These are phyloP conservation scores for Thelonectria rubi DNA, from an alignment of 2,329 filamentous ascomycete genomes.

Conservation along the genomic window DNA sequence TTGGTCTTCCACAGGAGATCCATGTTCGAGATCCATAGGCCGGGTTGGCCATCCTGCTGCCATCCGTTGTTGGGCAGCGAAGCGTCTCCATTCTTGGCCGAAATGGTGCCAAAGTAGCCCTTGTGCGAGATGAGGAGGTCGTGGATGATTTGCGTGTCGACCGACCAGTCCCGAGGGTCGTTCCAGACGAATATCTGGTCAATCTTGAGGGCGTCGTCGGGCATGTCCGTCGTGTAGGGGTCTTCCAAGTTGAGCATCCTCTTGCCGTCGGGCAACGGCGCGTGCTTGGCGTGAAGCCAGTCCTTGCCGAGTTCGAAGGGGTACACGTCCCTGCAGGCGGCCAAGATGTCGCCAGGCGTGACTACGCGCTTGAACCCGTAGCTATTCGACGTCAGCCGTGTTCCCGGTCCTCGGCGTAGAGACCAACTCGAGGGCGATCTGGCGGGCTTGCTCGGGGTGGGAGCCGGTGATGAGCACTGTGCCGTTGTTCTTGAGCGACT, in stretches of 20 bases:
- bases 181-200: constrained; percentile 95
- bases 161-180: constrained; percentile 94
- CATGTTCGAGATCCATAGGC: constrained; percentile 87
- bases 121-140: constrained; percentile 82
- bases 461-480: constrained; percentile 81
- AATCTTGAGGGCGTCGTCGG: constrained; percentile 70
- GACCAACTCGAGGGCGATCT: constrained; percentile 73
- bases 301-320: constrained; percentile 71
- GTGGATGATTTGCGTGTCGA: constrained; percentile 84
- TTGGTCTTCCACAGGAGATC: constrained; percentile 90
- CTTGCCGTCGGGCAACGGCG: constrained; percentile 47
- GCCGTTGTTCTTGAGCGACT: constrained; percentile 47
- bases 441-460: constrained; percentile 71
- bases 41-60: constrained; percentile 82
- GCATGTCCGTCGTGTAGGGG: constrained; percentile 48
- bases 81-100: constrained; percentile 72
- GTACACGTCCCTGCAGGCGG: constrained; percentile 78
- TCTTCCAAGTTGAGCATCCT: constrained; percentile 44
- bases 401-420: constrained; percentile 30
- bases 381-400: constrained; percentile 37
- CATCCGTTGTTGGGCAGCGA: constrained; percentile 78
- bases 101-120: constrained; percentile 86
- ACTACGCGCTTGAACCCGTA: constrained; percentile 84
- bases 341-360: constrained; percentile 84
- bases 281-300: constrained; percentile 43